Percentiles rank a stretch among this genome's conserved stretches.
These are phyloP conservation scores for Fraxinus floribunda DNA, from an alignment of 305 asterid genomes.

Conservation along the genomic window DNA sequence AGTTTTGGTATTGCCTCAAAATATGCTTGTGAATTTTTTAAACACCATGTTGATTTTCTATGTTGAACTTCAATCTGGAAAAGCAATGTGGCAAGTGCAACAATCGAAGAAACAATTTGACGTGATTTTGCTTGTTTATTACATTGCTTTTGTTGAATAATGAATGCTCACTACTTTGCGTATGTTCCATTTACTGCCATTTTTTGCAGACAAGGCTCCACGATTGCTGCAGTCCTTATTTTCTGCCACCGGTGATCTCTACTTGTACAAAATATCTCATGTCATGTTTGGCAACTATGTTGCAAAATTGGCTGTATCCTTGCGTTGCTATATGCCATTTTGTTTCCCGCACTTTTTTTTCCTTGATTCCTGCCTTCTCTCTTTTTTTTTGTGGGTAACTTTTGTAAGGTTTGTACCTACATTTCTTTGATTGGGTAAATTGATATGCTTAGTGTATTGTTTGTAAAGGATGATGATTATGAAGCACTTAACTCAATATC, in stretches of 20 bases:
- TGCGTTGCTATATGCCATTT: background rate
- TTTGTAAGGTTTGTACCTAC: background rate
- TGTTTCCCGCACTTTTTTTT: background rate
- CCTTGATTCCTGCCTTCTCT: background rate
- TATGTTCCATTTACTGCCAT: background rate
- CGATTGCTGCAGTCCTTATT: constrained; percentile 67
- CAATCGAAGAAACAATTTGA: background rate
- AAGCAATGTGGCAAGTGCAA: background rate
- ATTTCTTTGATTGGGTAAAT: background rate
- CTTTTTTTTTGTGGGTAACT: background rate
- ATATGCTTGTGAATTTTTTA: background rate
- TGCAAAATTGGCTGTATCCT: constrained; percentile 80
- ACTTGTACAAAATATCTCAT: constrained; percentile 61
- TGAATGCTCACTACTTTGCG: background rate
- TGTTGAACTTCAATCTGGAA: background rate
- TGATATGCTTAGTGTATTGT: background rate
- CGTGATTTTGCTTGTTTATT: constrained; percentile 1
- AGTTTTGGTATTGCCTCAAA: background rate
- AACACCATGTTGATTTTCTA: background rate
- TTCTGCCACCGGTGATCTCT: constrained; percentile 78
- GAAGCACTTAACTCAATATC: constrained; percentile 55
- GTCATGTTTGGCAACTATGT: constrained; percentile 59
- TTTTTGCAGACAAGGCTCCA: constrained; percentile 67
- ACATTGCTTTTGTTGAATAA: background rate
- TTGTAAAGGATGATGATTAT: constrained; percentile 14